phyloP scores from a whole-genome alignment of 768 basidiomycete species.

The Termitomyces eurrhizus region DNA sequence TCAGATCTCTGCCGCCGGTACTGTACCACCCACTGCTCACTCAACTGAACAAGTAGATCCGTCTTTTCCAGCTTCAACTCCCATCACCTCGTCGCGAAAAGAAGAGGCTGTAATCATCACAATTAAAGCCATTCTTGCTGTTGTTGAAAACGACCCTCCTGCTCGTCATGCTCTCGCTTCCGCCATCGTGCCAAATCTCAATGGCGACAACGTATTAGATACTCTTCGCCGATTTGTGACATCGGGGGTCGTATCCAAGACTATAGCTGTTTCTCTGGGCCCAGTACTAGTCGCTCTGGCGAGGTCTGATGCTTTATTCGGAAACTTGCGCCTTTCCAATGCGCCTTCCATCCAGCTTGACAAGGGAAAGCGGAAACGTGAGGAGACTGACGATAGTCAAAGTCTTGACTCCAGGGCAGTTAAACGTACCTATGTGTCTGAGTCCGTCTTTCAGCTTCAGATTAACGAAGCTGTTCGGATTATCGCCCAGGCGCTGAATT shows the following conservation, averaged over 20 bases:
- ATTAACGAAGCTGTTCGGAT: conserved; percentile 57
- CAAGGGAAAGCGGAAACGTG: conserved; percentile 75
- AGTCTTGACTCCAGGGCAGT: conserved; percentile 26
- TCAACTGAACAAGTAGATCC: not conserved
- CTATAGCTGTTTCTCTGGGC: conserved; percentile 53
- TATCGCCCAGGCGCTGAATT: conserved; percentile 47
- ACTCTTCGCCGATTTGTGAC: conserved; percentile 47
- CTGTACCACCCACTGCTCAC: conserved; percentile 6
- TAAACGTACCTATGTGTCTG: conserved; percentile 46
- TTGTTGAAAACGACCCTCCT: conserved; percentile 51
- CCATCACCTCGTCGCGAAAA: conserved; percentile 31
- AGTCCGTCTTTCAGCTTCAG: conserved; percentile 48
- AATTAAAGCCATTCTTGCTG: conserved; percentile 57
- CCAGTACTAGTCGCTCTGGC: conserved; percentile 63
- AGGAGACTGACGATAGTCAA: conserved; percentile 42
- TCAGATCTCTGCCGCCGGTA: conserved; percentile 13
- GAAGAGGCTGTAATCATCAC: conserved; percentile 61
- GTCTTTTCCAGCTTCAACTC: conserved; percentile 11
- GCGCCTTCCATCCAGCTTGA: conserved; percentile 59
- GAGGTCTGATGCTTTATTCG: conserved; percentile 62
- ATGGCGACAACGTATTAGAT: conserved; percentile 51
- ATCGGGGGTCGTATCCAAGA: conserved; percentile 46
- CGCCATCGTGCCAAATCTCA: conserved; percentile 43
- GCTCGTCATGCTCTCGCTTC: conserved; percentile 53
- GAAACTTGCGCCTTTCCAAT: conserved; percentile 59